phyloP scores from a whole-genome alignment of 805 yeast species.

The Candida rishiriensis region DNA sequence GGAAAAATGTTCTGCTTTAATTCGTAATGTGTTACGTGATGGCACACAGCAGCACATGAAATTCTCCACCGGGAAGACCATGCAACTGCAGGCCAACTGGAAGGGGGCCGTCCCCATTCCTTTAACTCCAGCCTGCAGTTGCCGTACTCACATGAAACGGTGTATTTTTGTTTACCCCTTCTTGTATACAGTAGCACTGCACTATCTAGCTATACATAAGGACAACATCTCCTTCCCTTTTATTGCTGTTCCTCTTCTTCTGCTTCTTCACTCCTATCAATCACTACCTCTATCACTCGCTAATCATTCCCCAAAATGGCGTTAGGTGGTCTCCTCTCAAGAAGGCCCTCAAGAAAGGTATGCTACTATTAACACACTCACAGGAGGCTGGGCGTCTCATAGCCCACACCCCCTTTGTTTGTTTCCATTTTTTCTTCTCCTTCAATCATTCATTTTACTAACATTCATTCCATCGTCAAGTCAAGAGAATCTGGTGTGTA shows the following conservation, averaged over 20 bases:
- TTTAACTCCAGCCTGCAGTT: no score
- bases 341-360: conserved; percentile 27
- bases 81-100: no score
- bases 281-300: background rate
- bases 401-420: background rate
- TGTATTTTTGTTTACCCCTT: no score
- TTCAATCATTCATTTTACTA: background rate
- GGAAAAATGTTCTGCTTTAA: no score
- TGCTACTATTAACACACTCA: conserved; percentile 4
- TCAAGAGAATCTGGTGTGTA: conserved; percentile 25
- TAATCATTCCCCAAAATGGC: conserved; percentile 13
- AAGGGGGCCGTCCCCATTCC: no score
- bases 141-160: no score
- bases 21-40: no score
- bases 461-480: conserved; percentile 1
- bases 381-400: background rate
- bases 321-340: conserved; percentile 21
- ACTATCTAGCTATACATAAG: no score
- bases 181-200: no score
- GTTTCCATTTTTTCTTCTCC: background rate
- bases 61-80: no score
- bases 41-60: no score
- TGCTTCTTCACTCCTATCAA: background rate
- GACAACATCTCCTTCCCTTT: no score
- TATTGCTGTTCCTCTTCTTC: background rate